Percentiles rank a stretch among this genome's conserved stretches.
Conservation (phyloP, 352 stramenopile genomes). For the Thalassiosira hispida region DNA sequence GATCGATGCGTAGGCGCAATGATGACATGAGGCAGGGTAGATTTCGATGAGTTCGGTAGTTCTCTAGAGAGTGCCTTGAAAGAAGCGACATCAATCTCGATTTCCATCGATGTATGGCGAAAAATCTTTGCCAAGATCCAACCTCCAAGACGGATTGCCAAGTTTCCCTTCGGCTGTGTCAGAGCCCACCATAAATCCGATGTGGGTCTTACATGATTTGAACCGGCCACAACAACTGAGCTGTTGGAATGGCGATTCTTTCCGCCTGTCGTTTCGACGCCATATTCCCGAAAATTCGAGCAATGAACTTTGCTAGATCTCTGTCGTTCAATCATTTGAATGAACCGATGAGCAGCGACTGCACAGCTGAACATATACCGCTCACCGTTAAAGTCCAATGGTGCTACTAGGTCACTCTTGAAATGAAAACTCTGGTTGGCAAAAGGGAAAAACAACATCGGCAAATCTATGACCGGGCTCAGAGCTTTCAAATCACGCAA, state of each 20-base stretch:
- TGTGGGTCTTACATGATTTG: slow-evolving; percentile 29
- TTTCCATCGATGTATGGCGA: slow-evolving; percentile 54
- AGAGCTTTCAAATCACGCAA: slow-evolving; percentile 56
- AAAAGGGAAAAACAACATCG: slow-evolving; percentile 85
- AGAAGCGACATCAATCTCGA: slow-evolving; percentile 82
- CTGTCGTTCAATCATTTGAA: slow-evolving; percentile 48
- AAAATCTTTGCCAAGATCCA: slow-evolving; percentile 81
- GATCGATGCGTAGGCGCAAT: slow-evolving; percentile 86
- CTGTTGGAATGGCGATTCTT: slow-evolving; percentile 1
- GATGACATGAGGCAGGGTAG: slow-evolving; percentile 55
- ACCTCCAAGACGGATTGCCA: slow-evolving; percentile 68
- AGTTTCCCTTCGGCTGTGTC: slow-evolving; percentile 72
- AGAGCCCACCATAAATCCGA: slow-evolving; percentile 78
- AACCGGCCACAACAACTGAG: slow-evolving; percentile 62
- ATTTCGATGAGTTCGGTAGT: slow-evolving; percentile 8
- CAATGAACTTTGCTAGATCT: slow-evolving; percentile 4
- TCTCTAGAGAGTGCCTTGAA: slow-evolving; percentile 60
- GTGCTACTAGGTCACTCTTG: slow-evolving; percentile 66
- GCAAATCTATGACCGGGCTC: slow-evolving; percentile 75
- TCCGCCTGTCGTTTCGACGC: neutral
- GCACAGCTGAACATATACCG: slow-evolving; percentile 81
- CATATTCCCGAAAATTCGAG: slow-evolving; percentile 44
- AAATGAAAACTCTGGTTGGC: slow-evolving; percentile 81
- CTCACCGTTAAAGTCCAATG: slow-evolving; percentile 72
- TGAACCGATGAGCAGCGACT: slow-evolving; percentile 78